Evolutionary conservation across 2,329 filamentous ascomycete genomes (phyloP), one percentile per base, ranked within the genome.

Genomic region (Trichoderma brevicompactum): DNA sequence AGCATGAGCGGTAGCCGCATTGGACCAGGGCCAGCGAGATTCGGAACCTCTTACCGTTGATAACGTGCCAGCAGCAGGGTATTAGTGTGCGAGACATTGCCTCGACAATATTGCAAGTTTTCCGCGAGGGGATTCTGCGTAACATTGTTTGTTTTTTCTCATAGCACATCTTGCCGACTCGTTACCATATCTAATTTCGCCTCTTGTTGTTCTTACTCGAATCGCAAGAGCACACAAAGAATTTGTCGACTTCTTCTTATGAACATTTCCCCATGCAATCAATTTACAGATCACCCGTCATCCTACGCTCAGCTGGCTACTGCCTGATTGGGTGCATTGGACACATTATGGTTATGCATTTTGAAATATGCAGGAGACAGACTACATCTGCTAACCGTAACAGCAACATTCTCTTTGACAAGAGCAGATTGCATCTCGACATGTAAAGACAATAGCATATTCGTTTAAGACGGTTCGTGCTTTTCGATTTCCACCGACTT

Each of bases 311-410:
- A 75, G 74, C 76, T 76, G 76, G 79, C 77, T 81, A 80, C 78
- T 76, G 78, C 80, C 79, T 79, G 76, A 68, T 69, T 74, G 79
- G 79, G 82, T 79, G 81, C 78, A 80, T 86, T 86, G 84, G 84
- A 86, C 82, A 86, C 79, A 82, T 84, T 77, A 85, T 85, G 81
- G 76, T 85, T 86, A 85, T 80, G 80, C 77, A 80, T 84, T 84
- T 85, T 85, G 82, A 81, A 80, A 82, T 83, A 82, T 79, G 77
- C 73, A 72, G 73, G 72, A 71, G 74, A 68, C 70, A 71, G 74
- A 68, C 70, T 70, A 69, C 72, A 74, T 73, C 70, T 72, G 69
- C 71, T 74, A 73, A 71, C 71, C 63, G 68, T 54, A 34, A 46
- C 56, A 65, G 44, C 59, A 55, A 55, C 56, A 53, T 65, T 54